These are phyloP conservation scores for Leishmania aethiopica DNA, from an alignment of 208 protist genomes.

Conservation along the genomic window DNA sequence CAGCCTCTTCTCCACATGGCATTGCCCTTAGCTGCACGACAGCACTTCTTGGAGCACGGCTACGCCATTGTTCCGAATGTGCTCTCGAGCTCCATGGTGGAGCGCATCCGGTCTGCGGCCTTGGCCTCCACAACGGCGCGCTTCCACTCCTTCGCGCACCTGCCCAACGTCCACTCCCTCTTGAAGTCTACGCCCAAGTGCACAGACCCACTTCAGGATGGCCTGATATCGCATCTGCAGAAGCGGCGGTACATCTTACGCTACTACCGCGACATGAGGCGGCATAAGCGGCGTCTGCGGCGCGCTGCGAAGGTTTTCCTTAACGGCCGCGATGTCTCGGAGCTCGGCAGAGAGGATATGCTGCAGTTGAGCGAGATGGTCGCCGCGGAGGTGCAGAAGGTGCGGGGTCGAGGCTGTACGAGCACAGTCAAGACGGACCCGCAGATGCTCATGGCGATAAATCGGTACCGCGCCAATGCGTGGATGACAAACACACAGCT, in stretches of 20 bases:
- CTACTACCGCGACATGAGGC: slow-evolving; percentile 44
- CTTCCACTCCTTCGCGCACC: slow-evolving; percentile 55
- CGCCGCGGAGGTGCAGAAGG: slow-evolving; percentile 38
- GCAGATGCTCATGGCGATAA: slow-evolving; percentile 83
- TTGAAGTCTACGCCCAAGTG: slow-evolving; percentile 50
- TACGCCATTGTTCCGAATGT: slow-evolving; percentile 75
- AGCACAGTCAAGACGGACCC: slow-evolving; percentile 75
- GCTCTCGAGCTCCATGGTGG: slow-evolving; percentile 33
- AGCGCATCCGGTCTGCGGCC: slow-evolving; percentile 40
- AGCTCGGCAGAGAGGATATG: slow-evolving; percentile 72
- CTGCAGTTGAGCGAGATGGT: slow-evolving; percentile 71
- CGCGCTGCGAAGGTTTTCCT: slow-evolving; percentile 43
- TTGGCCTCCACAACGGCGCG: slow-evolving; percentile 59
- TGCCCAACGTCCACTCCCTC: slow-evolving; percentile 68
- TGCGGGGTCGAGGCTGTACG: slow-evolving; percentile 53
- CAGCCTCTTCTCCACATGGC: slow-evolving; percentile 23
- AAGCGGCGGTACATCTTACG: slow-evolving; percentile 63
- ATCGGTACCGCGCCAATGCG: slow-evolving; percentile 79
- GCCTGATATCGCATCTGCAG: slow-evolving; percentile 52
- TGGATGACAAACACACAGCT: slow-evolving; percentile 84
- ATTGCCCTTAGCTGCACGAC: slow-evolving; percentile 58
- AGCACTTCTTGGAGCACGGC: slow-evolving; percentile 77
- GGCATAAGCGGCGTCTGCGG: slow-evolving; percentile 37
- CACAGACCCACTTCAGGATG: slow-evolving; percentile 57
- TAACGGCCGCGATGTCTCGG: slow-evolving; percentile 50